Percentiles rank a stretch among this genome's conserved stretches.
Evolutionary conservation across 345 rosid genomes (phyloP).

Genomic region (Erysimum cheiranthoides): DNA sequence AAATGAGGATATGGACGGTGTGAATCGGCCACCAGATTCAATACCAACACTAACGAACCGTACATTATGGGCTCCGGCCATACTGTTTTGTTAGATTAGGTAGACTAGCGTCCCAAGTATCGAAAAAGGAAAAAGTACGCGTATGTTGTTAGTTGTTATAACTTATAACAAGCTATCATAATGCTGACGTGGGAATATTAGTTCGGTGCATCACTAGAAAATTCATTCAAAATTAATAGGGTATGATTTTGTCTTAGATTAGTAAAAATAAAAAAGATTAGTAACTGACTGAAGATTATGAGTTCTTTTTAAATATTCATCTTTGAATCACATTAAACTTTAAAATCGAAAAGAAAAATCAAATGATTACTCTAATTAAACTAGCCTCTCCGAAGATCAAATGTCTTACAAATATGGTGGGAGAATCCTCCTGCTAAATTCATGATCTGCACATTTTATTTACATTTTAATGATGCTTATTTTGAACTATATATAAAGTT

Average conservation of each 20-base stretch:
- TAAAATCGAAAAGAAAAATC: background rate
- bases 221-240: background rate
- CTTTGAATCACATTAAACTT: background rate
- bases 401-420: background rate
- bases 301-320: background rate
- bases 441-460: background rate
- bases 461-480: background rate
- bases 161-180: background rate
- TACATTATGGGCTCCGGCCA: constrained; percentile 13
- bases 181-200: constrained; percentile 4
- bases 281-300: background rate
- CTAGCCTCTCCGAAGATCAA: background rate
- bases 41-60: constrained; percentile 20
- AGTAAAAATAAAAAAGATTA: background rate
- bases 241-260: background rate
- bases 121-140: background rate
- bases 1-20: constrained; percentile 5
- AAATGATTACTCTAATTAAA: background rate
- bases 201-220: constrained; percentile 5
- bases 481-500: background rate
- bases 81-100: constrained; percentile 12
- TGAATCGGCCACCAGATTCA: constrained; percentile 20
- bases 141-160: background rate
- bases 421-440: background rate
- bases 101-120: background rate